Evolutionary conservation across 2,329 filamentous ascomycete species (phyloP).

Genomic region (Bipolaris oryzae): DNA sequence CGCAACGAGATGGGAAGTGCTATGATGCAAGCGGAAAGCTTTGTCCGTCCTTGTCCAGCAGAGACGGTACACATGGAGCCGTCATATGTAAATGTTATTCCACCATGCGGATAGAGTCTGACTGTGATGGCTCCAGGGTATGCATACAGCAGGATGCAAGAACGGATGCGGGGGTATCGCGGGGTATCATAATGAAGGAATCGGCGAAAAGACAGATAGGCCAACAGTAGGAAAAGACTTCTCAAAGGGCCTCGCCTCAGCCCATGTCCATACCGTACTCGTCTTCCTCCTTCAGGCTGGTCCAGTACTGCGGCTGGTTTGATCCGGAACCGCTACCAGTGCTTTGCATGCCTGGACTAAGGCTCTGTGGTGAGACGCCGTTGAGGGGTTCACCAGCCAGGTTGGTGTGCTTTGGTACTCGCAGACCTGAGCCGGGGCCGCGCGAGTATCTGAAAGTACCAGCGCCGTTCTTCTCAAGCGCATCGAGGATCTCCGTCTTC

Average conservation of each 20-base stretch:
- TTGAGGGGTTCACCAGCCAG: constrained; percentile 77
- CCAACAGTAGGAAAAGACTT: constrained; percentile 11
- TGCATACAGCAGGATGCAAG: constrained; percentile 38
- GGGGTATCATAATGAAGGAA: constrained; percentile 45
- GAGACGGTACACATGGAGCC: constrained; percentile 31
- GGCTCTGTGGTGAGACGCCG: constrained; percentile 63
- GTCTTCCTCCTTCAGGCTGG: constrained; percentile 89
- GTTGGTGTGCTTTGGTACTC: constrained; percentile 93
- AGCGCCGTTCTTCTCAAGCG: constrained; percentile 78
- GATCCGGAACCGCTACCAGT: constrained; percentile 66
- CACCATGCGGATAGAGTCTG: constrained; percentile 9
- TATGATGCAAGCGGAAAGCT: constrained; percentile 30
- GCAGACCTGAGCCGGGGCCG: constrained; percentile 79
- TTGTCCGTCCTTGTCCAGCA: constrained; percentile 43
- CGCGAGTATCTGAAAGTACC: constrained; percentile 84
- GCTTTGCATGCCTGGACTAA: constrained; percentile 63
- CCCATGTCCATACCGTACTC: constrained; percentile 79
- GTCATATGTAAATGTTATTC: not conserved
- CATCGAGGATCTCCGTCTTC: constrained; percentile 89
- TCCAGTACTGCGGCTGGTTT: constrained; percentile 61
- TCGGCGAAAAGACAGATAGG: constrained; percentile 24
- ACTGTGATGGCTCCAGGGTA: constrained; percentile 22
- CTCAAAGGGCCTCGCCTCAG: constrained; percentile 21
- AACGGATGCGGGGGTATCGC: constrained; percentile 44
- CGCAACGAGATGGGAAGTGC: constrained; percentile 38